Conservation (phyloP, 2,329 filamentous ascomycete species). For the Emmonsiellopsis sp. region DNA sequence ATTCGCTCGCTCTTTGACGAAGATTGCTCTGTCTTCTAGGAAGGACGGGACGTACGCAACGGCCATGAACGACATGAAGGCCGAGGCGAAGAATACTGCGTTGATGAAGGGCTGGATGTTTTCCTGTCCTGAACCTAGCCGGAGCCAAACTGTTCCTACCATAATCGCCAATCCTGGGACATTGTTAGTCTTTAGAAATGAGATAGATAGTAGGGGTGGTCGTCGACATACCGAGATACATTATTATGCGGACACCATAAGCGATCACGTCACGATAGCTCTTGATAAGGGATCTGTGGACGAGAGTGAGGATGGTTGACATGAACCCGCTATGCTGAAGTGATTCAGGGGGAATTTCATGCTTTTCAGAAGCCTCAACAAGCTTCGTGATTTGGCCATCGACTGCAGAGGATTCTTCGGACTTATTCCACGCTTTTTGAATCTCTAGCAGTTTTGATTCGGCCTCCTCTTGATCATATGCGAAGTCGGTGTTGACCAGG, state of each 20-base stretch:
- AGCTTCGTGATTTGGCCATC: conserved; percentile 20
- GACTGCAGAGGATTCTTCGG: conserved; percentile 29
- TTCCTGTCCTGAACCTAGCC: conserved; percentile 57
- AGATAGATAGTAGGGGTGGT: background rate
- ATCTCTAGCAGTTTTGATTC: conserved; percentile 45
- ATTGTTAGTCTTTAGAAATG: conserved; percentile 1
- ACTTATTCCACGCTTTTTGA: conserved; percentile 48
- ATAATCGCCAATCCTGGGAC: conserved; percentile 60
- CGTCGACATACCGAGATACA: conserved; percentile 57
- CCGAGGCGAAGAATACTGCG: conserved; percentile 67
- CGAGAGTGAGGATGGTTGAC: conserved; percentile 52
- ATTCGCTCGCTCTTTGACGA: conserved; percentile 69
- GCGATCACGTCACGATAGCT: conserved; percentile 74
- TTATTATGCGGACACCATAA: conserved; percentile 72
- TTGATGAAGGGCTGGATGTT: conserved; percentile 78
- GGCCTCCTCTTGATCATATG: conserved; percentile 38
- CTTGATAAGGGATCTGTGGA: conserved; percentile 76
- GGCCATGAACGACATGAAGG: conserved; percentile 73
- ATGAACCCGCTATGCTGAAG: conserved; percentile 34
- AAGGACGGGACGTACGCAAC: conserved; percentile 79
- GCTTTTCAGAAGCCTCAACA: conserved; percentile 19
- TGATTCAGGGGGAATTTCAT: conserved; percentile 14
- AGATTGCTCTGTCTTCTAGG: conserved; percentile 66
- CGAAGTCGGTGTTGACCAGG: conserved; percentile 69
- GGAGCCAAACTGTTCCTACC: conserved; percentile 83